Evolutionary conservation across 495 filamentous ascomycete species (phyloP), one percentile per base, ranked within the genome.

Genomic region (Penicillium cinerascens): DNA sequence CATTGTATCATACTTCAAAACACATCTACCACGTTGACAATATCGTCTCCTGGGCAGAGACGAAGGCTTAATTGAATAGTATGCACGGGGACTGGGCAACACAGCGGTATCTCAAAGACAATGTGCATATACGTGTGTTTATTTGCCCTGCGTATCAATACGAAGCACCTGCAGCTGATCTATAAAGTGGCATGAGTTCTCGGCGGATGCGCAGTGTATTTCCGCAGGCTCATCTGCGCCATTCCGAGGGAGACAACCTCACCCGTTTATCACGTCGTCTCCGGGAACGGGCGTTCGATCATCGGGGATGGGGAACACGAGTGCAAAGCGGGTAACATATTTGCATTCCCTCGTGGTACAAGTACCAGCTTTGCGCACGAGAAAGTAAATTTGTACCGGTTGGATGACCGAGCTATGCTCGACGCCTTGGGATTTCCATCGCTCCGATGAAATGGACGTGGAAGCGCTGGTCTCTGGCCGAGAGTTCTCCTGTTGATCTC

Each of bases 351-450:
- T 59, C 71, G 6, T 77, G 75, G 73, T 58, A 70, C 38, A 60
- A 49, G 37, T 74, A 72, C 47, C 66, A 75, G 59, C 55, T 71
- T 69, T 51, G 72, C 70, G 5, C 52, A 55, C 22, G 20, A 27
- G 47, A 63, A 63, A 17, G 72, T 74, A 0, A 76, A 78, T 61
- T 51, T 76, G 29, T 77, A 74, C 50, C 66, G 67, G 0, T 77
- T 78, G 52, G 72, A 78, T 55, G 73, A 77, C 51, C 68, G 64
- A 51, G 72, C 73, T 0, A 76, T 78, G 72, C 43, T 76, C 23
- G 65, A 69, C 35, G 64, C 70, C 9, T 47, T 76, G 47, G 75
- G 75, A 1, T 75, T n/a, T 76, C 44, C 76, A 75, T 55, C 58
- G 68, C 4, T 60, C 61, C n/a, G 64, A 68, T 33, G 65, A 59